Evolutionary conservation across 2,329 filamentous ascomycete genomes (phyloP), one percentile per base, ranked within the genome.

Genomic region (Trichophyton benhamiae): DNA sequence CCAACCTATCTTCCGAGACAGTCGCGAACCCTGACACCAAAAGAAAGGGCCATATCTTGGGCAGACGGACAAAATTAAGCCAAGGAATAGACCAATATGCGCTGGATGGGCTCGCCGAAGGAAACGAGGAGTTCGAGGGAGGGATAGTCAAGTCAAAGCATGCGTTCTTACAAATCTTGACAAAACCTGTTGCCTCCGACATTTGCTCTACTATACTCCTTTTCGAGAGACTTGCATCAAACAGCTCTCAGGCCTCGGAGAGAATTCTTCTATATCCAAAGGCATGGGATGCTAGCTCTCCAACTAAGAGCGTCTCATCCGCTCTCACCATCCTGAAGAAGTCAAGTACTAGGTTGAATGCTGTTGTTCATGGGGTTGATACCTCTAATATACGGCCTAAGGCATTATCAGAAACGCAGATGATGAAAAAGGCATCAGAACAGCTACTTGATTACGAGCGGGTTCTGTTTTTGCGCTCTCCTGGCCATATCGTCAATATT

Each of bases 211-310:
- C 73, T 1, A 70, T 78, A 25, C 70, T 76, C 2, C 75, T 78
- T 65, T 77, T 76, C 63, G 76, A 75, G 65, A 68, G 69, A 17
- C 67, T 78, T 41, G 63, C 70, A 0, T 69, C 68, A 27, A 72
- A 74, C 33, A 67, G 67, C 60, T 72, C 71, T 3, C 68, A 65
- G 13, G 61, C 73, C 25, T 70, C 75, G 42, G 75, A 77, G 42
- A 73, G 74, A 9, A 67, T 79, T n/a, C 74, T 78, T 57, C 72
- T 79, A 65, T 79, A 79, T 64, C 77, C 77, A 6, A 68, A 72
- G 61, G 73, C 75, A 63, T 78, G 76, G 76, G 76, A 78, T 60
- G 59, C 65, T 15, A 49, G 69, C 68, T 66, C 66, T 66, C 30
- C 62, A 65, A 22, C 66, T 0, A 66, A 69, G 36, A 65, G 67